Conservation (phyloP, 257 asterid genomes). For the Gynochthodes officinalis region DNA sequence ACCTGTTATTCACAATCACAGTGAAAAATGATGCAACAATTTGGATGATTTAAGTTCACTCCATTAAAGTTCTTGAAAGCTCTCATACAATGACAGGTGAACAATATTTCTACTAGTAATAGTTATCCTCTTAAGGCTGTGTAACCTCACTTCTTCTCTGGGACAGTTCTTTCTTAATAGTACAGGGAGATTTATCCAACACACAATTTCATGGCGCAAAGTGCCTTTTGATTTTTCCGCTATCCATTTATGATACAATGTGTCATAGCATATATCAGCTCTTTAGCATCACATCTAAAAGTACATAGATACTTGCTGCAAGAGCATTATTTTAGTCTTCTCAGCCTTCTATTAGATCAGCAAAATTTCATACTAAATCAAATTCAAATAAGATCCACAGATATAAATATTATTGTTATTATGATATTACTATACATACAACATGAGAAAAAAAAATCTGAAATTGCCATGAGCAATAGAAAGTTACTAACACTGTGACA, state of each 20-base stretch:
- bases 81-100: neutral
- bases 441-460: neutral
- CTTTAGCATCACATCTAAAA: neutral
- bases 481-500: constrained; percentile 71
- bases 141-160: neutral
- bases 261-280: neutral
- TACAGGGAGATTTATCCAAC: neutral
- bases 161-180: neutral
- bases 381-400: neutral
- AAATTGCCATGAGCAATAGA: neutral
- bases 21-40: neutral
- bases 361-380: neutral
- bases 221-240: neutral
- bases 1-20: neutral
- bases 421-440: neutral
- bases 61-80: neutral
- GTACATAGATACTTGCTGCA: neutral
- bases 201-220: neutral
- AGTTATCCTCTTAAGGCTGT: neutral
- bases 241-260: neutral
- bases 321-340: neutral
- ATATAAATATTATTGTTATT: too few species aligned
- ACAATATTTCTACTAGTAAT: neutral
- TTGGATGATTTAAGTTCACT: neutral
- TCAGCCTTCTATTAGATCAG: neutral